Conservation (phyloP, 257 asterid genomes). For the Leptodermis oblonga region DNA sequence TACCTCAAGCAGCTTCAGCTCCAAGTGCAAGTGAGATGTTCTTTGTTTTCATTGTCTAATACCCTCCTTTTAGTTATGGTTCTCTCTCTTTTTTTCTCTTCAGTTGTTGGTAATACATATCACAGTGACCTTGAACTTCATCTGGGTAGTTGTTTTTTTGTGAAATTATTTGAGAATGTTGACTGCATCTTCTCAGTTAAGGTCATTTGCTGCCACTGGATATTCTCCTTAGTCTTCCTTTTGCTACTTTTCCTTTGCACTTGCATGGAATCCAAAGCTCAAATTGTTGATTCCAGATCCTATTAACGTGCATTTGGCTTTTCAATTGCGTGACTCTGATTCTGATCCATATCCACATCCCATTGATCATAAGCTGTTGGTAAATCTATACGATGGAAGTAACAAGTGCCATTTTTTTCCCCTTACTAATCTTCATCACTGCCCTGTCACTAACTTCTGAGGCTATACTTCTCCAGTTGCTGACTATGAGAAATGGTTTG, state of each 20-base stretch:
- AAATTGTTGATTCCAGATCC: neutral
- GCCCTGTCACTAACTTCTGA: neutral
- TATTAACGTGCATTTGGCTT: neutral
- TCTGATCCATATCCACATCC: neutral
- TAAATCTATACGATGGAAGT: no score
- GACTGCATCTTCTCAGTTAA: neutral
- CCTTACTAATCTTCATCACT: neutral
- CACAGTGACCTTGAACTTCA: neutral
- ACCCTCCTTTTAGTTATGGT: no score
- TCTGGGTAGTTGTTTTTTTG: neutral
- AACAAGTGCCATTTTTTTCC: neutral
- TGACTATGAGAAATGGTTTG: constrained; percentile 69
- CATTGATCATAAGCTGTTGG: neutral
- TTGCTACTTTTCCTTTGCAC: neutral
- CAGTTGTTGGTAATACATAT: neutral
- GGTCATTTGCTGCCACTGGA: neutral
- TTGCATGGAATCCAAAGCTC: neutral
- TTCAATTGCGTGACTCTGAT: neutral
- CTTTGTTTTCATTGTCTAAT: neutral
- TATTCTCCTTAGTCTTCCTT: neutral
- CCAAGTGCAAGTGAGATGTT: constrained; percentile 59
- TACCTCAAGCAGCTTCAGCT: constrained; percentile 88
- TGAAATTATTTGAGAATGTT: neutral
- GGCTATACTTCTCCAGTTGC: constrained; percentile 38
- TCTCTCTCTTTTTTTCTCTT: neutral